Evolutionary conservation across 1,284 basidiomycete genomes (phyloP).

Genomic region (Papiliotrema laurentii): DNA sequence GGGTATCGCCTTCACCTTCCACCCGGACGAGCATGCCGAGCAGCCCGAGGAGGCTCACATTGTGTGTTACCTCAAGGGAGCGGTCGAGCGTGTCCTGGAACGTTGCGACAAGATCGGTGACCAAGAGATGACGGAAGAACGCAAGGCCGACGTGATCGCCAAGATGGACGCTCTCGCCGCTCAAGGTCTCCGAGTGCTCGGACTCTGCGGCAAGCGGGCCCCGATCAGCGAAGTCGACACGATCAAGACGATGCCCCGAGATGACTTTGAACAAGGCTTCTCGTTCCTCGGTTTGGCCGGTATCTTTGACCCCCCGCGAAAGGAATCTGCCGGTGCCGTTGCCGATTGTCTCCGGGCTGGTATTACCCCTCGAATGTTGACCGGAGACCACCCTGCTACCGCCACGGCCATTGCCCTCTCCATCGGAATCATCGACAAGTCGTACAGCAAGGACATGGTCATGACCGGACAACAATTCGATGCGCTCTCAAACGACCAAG

Average conservation of each 20-base stretch:
- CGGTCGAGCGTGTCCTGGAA: slow-evolving; percentile 60
- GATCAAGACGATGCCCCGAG: slow-evolving; percentile 46
- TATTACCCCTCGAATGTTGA: slow-evolving; percentile 64
- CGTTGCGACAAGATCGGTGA: slow-evolving; percentile 49
- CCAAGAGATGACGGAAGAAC: slow-evolving; percentile 23
- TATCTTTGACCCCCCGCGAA: slow-evolving; percentile 66
- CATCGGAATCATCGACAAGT: slow-evolving; percentile 55
- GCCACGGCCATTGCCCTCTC: slow-evolving; percentile 52
- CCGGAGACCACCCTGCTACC: slow-evolving; percentile 52
- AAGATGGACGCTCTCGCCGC: slow-evolving; percentile 56
- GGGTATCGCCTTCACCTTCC: slow-evolving; percentile 52
- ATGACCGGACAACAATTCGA: slow-evolving; percentile 63
- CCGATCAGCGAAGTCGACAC: slow-evolving; percentile 41
- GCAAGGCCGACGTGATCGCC: slow-evolving; percentile 49
- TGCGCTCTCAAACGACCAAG: slow-evolving; percentile 58
- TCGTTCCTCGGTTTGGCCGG: slow-evolving; percentile 62
- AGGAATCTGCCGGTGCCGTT: slow-evolving; percentile 61
- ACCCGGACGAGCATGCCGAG: slow-evolving; percentile 17
- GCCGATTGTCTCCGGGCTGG: slow-evolving; percentile 60
- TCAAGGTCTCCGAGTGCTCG: slow-evolving; percentile 56
- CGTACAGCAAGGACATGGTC: slow-evolving; percentile 43
- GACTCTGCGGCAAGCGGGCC: slow-evolving; percentile 48
- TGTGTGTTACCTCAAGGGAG: slow-evolving; percentile 56
- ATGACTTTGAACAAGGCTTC: slow-evolving; percentile 58
- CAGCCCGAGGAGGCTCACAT: slow-evolving; percentile 21